Conservation (phyloP, 352 stramenopile genomes). For the Globisporangium carolinianum region DNA sequence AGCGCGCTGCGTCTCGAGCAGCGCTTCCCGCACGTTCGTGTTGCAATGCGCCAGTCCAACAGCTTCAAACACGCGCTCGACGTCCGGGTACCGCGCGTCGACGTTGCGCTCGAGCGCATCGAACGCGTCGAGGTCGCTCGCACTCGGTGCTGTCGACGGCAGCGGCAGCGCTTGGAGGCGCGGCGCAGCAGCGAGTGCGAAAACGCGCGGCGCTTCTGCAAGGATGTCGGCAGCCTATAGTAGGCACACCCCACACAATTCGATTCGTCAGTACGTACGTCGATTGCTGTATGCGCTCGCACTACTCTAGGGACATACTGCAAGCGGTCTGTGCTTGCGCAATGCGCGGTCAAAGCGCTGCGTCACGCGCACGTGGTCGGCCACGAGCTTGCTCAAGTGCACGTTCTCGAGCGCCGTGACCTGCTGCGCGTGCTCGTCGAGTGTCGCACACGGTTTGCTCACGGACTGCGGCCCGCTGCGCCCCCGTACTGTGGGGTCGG, state of each 20-base stretch:
- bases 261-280: neutral
- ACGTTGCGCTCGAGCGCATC: neutral
- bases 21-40: constrained; percentile 3
- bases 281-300: neutral
- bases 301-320: constrained; percentile 5
- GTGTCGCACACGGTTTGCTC: neutral
- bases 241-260: no score
- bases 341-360: constrained; percentile 17
- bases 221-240: neutral
- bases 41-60: neutral
- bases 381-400: constrained; percentile 20
- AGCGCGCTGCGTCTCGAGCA: neutral
- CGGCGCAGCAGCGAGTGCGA: neutral
- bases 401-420: constrained; percentile 13
- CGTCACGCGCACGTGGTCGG: constrained; percentile 19
- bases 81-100: constrained; percentile 5
- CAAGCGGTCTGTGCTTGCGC: constrained; percentile 12
- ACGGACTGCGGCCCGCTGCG: no score
- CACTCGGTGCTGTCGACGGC: neutral
- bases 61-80: constrained; percentile 6
- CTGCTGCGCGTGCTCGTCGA: neutral
- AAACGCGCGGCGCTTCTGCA: neutral
- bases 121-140: neutral
- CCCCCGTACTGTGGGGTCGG: no score
- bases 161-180: neutral